Evolutionary conservation across 345 rosid genomes (phyloP).

Genomic region (Boechera stricta): DNA sequence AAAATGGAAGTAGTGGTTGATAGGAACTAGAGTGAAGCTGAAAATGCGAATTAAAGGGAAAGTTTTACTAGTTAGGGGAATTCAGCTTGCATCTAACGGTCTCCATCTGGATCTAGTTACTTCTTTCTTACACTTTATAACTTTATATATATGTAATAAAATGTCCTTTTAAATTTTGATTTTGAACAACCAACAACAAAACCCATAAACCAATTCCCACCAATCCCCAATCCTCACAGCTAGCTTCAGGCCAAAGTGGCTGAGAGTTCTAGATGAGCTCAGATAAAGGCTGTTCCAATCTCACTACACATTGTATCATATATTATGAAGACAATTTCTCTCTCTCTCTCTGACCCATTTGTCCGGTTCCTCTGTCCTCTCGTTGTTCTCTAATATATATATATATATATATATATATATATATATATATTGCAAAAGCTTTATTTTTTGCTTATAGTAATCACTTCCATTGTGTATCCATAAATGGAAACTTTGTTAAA

Average conservation of each 20-base stretch:
- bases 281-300: conserved; percentile 73
- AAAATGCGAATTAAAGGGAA: conserved; percentile 48
- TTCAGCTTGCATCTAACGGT: conserved; percentile 78
- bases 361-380: conserved; percentile 46
- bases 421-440: conserved; percentile 24
- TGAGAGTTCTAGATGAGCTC: conserved; percentile 67
- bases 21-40: conserved; percentile 49
- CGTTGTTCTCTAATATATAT: conserved; percentile 32
- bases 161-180: conserved; percentile 12
- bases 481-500: conserved; percentile 48
- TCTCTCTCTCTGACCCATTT: conserved; percentile 44
- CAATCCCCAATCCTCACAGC: conserved; percentile 48
- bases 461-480: conserved; percentile 46
- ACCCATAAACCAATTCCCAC: conserved; percentile 40
- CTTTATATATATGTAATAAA: background rate
- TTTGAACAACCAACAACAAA: conserved; percentile 39
- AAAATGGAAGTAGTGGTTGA: conserved; percentile 17
- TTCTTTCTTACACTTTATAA: conserved; percentile 33
- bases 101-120: conserved; percentile 44
- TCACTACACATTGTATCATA: conserved; percentile 55
- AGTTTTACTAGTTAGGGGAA: conserved; percentile 52
- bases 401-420: background rate
- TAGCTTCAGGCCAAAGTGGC: conserved; percentile 77
- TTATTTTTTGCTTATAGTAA: conserved; percentile 39
- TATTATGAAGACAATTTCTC: conserved; percentile 51